Percentiles rank a stretch among this genome's conserved stretches.
Evolutionary conservation across 371 early-diverging fungal genomes (phyloP).

Genomic region (Nematocida displodere): DNA sequence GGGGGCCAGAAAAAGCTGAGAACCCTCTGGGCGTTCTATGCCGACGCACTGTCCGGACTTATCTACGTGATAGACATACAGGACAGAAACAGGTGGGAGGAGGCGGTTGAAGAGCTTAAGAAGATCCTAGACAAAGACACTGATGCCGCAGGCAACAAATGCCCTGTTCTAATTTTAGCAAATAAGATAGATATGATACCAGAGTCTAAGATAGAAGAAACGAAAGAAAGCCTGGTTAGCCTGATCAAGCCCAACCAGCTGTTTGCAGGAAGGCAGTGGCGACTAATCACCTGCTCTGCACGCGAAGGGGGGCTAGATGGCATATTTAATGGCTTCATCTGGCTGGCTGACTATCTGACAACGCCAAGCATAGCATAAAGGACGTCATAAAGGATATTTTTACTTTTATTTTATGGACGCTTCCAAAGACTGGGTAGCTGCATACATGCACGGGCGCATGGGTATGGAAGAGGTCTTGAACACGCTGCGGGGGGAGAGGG

Average conservation of each 20-base stretch:
- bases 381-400: neutral
- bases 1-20: constrained; percentile 67
- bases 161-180: constrained; percentile 57
- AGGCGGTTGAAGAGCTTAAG: constrained; percentile 70
- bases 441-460: neutral
- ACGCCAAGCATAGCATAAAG: neutral
- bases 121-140: constrained; percentile 57
- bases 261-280: constrained; percentile 39
- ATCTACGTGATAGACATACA: constrained; percentile 87
- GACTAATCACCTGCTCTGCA: constrained; percentile 13
- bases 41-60: constrained; percentile 67
- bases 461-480: neutral
- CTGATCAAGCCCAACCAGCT: constrained; percentile 13
- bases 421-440: neutral
- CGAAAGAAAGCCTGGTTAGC: constrained; percentile 19
- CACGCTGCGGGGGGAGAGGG: neutral
- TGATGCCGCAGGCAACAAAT: constrained; percentile 28
- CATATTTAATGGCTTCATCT: constrained; percentile 36
- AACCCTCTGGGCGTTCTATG: constrained; percentile 65
- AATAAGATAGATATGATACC: constrained; percentile 56
- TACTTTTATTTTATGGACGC: constrained; percentile 8
- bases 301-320: neutral
- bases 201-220: constrained; percentile 41
- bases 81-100: constrained; percentile 77
- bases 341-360: constrained; percentile 35